A percentile compares a stretch with the other conserved stretches of the same genome.
Conservation (phyloP, 1,284 basidiomycete species). For the Abortiporus biennis region DNA sequence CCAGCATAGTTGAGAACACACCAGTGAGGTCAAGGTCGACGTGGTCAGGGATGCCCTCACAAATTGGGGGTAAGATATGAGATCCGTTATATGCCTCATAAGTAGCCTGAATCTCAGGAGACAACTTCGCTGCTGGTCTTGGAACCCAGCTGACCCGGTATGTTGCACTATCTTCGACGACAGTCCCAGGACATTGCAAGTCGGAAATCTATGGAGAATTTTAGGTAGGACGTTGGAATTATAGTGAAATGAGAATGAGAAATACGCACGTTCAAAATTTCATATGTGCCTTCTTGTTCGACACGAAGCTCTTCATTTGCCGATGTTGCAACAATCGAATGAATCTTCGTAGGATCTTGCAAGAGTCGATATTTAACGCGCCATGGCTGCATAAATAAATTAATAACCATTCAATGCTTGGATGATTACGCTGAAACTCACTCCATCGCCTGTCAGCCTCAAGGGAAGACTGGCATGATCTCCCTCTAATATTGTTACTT, state of each 20-base stretch:
- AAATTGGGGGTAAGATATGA: constrained; percentile 69
- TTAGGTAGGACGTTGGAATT: too few species aligned
- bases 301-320: constrained; percentile 73
- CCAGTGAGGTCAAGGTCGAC: constrained; percentile 79
- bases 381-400: constrained; percentile 66
- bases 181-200: constrained; percentile 76
- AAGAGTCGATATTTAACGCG: constrained; percentile 64
- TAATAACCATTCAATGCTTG: not conserved
- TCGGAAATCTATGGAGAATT: constrained; percentile 74
- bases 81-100: constrained; percentile 62
- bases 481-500: constrained; percentile 71
- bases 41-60: constrained; percentile 74
- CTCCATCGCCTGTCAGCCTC: constrained; percentile 82
- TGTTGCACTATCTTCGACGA: constrained; percentile 52
- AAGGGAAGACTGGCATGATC: constrained; percentile 70
- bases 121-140: constrained; percentile 60
- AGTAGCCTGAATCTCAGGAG: constrained; percentile 44
- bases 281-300: constrained; percentile 68
- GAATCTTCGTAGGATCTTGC: constrained; percentile 39
- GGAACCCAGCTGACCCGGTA: constrained; percentile 76
- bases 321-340: constrained; percentile 44
- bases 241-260: constrained; percentile 8
- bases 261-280: constrained; percentile 57
- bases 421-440: constrained; percentile 32
- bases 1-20: constrained; percentile 22